phyloP scores from a whole-genome alignment of 495 filamentous ascomycete species.

The Talaromyces borbonicus region DNA sequence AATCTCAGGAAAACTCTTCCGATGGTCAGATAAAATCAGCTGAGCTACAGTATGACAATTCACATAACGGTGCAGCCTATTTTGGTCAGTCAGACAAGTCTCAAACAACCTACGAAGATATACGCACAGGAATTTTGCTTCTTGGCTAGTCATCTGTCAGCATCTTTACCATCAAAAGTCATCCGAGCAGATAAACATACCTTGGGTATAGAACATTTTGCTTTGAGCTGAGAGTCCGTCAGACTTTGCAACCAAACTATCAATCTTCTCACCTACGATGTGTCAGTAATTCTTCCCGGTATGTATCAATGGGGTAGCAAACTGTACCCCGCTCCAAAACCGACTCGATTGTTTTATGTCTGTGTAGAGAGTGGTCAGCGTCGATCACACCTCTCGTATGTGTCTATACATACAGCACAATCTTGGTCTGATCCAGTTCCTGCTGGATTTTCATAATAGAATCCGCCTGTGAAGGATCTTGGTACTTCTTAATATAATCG shows the following conservation, averaged over 20 bases:
- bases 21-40: background rate
- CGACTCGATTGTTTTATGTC: conserved; percentile 50
- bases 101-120: background rate
- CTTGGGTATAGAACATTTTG: conserved; percentile 91
- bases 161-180: conserved; percentile 13
- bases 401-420: conserved; percentile 57
- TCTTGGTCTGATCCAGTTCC: conserved; percentile 97
- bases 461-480: conserved; percentile 80
- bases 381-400: background rate
- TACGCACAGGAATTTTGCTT: conserved; percentile 94
- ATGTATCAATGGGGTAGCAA: background rate
- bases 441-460: conserved; percentile 92
- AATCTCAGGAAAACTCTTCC: background rate
- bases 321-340: conserved; percentile 58
- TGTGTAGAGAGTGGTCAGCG: background rate
- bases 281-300: background rate
- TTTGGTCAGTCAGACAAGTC: background rate
- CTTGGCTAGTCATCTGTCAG: conserved; percentile 54
- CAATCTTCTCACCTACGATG: conserved; percentile 67
- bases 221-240: conserved; percentile 78
- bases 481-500: conserved; percentile 77
- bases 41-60: background rate
- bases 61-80: conserved; percentile 7
- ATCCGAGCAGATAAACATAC: conserved; percentile 21
- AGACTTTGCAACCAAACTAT: conserved; percentile 79